phyloP scores from a whole-genome alignment of 1,139 yeast genomes.

The Magnusiomyces magnusii region DNA sequence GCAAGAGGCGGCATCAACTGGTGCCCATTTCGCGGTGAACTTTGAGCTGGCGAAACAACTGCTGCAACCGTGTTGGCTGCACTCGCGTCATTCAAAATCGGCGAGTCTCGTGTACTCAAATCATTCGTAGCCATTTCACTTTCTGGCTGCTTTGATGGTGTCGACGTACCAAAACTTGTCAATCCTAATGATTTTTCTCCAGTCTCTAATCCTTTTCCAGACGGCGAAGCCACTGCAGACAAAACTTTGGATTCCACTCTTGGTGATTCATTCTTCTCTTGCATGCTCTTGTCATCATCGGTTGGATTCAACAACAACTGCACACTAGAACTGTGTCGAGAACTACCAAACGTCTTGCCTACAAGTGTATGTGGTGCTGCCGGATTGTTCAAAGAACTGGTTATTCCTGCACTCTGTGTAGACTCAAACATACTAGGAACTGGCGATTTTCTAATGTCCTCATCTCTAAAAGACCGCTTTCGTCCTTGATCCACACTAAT shows the following conservation, averaged over 20 bases:
- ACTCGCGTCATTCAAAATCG: neutral
- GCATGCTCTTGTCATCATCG: constrained; percentile 12
- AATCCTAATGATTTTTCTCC: too few species aligned
- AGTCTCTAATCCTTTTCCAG: too few species aligned
- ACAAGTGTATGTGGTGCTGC: neutral
- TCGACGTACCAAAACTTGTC: too few species aligned
- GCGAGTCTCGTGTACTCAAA: too few species aligned
- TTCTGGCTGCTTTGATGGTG: too few species aligned
- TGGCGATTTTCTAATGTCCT: neutral
- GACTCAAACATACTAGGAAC: neutral
- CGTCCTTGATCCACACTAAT: neutral
- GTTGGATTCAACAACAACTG: constrained; percentile 24
- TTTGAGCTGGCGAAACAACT: neutral
- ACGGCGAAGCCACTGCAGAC: too few species aligned
- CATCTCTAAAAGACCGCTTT: neutral
- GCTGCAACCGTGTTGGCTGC: neutral
- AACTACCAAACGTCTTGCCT: neutral
- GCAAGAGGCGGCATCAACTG: neutral
- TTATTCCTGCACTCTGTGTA: neutral
- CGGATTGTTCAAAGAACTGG: neutral
- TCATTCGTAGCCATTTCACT: too few species aligned
- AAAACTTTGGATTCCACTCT: too few species aligned
- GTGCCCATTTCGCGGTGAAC: neutral
- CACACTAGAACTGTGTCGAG: constrained; percentile 17
- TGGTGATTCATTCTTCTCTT: too few species aligned